Base-by-base conservation (phyloP, 2,329 filamentous ascomycete genomes). In the Fusarium sp. region DNA sequence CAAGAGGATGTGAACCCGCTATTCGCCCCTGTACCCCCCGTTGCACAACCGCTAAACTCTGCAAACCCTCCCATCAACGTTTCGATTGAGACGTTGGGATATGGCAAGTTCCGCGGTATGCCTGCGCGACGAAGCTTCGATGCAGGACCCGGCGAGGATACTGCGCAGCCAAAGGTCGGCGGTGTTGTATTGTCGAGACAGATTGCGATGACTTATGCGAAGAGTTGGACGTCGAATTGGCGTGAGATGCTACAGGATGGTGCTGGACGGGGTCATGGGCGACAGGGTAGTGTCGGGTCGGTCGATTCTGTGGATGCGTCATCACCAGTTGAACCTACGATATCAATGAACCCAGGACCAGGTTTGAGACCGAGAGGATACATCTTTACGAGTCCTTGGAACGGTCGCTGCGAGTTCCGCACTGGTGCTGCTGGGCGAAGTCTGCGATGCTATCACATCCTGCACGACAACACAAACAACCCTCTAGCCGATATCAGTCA, bases 311-410 rank as follows among this genome's bases (percentile, higher is more conserved):
- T 44, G 13, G 79, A 77, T 6, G 82, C 81, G 3, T 62, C 67
- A 9, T 77, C 76, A 18, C 68, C 68, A 12, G 62, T 65, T 18
- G 74, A 75, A 18, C 61, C 74, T 79, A 25, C 80, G 27, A 72
- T 68, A 18, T 82, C 83, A 2, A 65, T 74, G 49, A 78, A 82
- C 3, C 83, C 84, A 1, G 82, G 82, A 1, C 82, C 83, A 0
- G 85, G 81, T 20, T 82, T 84, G 66, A 87, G 83, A 57, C 84
- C 89, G 0, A 85, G 86, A 32, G 91, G 90, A 20, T 97, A 97
- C 79, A 87, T 89, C 2, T 98, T 98, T 77, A 82, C 84, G 22
- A 96, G 92, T 44, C 94, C 94, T 0, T 98, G 95, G 95, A 90
- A 93, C 65, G 92, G 93, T 18, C 87, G 87, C 44, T 98, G 95